A percentile compares a stretch with the other conserved stretches of the same genome.
phyloP scores from a whole-genome alignment of 2,329 filamentous ascomycete genomes.

The Peltaster fructicola region DNA sequence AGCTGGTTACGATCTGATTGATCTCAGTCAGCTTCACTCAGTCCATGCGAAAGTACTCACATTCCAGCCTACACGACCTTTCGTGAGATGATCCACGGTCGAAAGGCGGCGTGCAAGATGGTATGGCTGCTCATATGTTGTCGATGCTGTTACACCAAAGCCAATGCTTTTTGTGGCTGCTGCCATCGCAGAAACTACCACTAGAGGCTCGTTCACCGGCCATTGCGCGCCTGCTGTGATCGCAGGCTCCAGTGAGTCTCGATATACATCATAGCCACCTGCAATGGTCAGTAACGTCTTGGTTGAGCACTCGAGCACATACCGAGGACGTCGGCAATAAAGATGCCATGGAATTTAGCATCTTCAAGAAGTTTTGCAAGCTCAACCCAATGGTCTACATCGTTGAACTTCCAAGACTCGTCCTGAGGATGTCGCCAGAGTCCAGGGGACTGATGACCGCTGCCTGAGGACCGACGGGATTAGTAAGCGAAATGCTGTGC shows the following conservation, averaged over 20 bases:
- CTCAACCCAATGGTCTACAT: constrained; percentile 42
- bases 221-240: constrained; percentile 48
- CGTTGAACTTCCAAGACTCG: constrained; percentile 42
- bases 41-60: constrained; percentile 2
- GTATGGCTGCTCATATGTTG: constrained; percentile 53
- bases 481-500: not conserved
- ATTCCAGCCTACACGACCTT: constrained; percentile 1
- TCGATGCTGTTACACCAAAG: constrained; percentile 50
- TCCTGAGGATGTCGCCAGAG: constrained; percentile 49
- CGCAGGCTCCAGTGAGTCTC: constrained; percentile 40
- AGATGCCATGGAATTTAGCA: constrained; percentile 48
- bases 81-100: constrained; percentile 47
- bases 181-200: constrained; percentile 46
- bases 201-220: constrained; percentile 52
- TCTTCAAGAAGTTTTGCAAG: constrained; percentile 42
- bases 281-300: no score
- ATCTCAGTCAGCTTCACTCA: no score
- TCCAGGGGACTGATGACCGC: constrained; percentile 37
- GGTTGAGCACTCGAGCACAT: no score
- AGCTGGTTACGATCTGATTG: constrained; percentile 52
- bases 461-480: constrained; percentile 17
- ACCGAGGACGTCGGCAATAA: constrained; percentile 51
- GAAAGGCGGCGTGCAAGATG: constrained; percentile 46
- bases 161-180: constrained; percentile 48
- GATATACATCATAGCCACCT: constrained; percentile 53